Evolutionary conservation across 176 grass and related monocot genomes (phyloP).

Genomic region (Aegilops longissima): DNA sequence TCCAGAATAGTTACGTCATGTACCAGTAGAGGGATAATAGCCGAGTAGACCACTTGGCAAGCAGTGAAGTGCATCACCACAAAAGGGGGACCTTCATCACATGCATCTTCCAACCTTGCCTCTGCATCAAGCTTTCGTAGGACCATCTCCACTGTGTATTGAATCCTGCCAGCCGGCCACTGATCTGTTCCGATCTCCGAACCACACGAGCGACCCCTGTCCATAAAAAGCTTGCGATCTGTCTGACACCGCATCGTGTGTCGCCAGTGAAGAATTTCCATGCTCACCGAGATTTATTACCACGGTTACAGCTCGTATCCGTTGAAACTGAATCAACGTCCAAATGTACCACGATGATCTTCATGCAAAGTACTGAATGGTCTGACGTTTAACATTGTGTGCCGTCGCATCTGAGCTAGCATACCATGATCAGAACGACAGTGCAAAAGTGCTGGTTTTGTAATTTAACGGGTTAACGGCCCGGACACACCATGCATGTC

Average conservation of each 20-base stretch:
- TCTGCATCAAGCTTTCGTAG: not conserved
- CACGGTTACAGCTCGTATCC: not conserved
- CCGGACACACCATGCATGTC: not conserved
- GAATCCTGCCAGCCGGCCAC: constrained; percentile 1
- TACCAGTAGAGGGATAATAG: too few relatives aligned
- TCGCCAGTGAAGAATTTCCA: not conserved
- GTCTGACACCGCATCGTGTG: not conserved
- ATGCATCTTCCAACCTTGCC: constrained; percentile 8
- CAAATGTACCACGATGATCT: not conserved
- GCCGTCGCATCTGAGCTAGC: not conserved
- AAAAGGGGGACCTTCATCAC: not conserved
- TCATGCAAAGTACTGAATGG: not conserved
- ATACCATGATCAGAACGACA: not conserved
- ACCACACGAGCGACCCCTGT: not conserved
- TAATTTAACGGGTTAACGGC: not conserved
- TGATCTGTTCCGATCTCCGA: not conserved
- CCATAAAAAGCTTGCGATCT: not conserved
- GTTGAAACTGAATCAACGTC: not conserved
- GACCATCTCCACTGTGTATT: constrained; percentile 1
- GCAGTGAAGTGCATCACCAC: not conserved
- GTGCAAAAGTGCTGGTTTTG: not conserved
- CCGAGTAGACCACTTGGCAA: not conserved
- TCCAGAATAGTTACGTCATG: too few relatives aligned
- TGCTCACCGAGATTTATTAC: not conserved
- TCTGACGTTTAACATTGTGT: not conserved